A percentile compares a stretch with the other conserved stretches of the same genome.
These are phyloP conservation scores for Aspergillaceae sp. DNA, from an alignment of 2,329 filamentous ascomycete species.

Conservation along the genomic window DNA sequence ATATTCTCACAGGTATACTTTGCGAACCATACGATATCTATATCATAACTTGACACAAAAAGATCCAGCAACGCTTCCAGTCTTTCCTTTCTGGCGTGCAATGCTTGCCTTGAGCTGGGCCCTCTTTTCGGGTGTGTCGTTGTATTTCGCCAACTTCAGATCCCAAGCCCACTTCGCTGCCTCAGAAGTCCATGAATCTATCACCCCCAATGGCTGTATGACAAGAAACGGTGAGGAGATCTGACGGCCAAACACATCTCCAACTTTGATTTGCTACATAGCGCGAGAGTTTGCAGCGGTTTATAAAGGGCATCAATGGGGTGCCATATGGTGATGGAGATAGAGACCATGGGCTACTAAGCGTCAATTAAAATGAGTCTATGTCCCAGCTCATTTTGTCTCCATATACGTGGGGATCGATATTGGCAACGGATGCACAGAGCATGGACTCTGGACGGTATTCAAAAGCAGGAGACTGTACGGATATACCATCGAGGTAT, in stretches of 20 bases:
- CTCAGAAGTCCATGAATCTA: conserved; percentile 43
- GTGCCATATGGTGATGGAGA: too few relatives aligned
- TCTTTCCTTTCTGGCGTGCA: conserved; percentile 1
- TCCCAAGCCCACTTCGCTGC: conserved; percentile 38
- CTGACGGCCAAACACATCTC: conserved; percentile 5
- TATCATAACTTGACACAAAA: conserved; percentile 4
- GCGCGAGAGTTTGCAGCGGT: conserved; percentile 21
- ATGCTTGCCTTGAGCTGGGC: conserved; percentile 15
- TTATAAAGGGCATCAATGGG: conserved; percentile 6
- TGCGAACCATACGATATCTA: conserved; percentile 42
- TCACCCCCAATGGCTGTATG: conserved; percentile 44
- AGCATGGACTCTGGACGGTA: too few relatives aligned
- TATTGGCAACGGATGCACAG: too few relatives aligned
- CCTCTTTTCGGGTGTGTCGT: conserved; percentile 39
- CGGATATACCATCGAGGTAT: too few relatives aligned
- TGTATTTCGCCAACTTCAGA: conserved; percentile 41
- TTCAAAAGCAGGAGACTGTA: too few relatives aligned
- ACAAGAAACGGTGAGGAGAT: conserved; percentile 24
- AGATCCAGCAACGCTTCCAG: conserved; percentile 9
- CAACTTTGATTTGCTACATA: conserved; percentile 41
- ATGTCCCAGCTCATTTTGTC: too few relatives aligned
- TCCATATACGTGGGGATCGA: too few relatives aligned
- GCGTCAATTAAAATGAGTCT: too few relatives aligned
- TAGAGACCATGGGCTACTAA: too few relatives aligned
- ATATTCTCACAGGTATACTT: conserved; percentile 45